These are phyloP conservation scores for Fraxinus greggii DNA, from an alignment of 305 asterid species.

Conservation along the genomic window DNA sequence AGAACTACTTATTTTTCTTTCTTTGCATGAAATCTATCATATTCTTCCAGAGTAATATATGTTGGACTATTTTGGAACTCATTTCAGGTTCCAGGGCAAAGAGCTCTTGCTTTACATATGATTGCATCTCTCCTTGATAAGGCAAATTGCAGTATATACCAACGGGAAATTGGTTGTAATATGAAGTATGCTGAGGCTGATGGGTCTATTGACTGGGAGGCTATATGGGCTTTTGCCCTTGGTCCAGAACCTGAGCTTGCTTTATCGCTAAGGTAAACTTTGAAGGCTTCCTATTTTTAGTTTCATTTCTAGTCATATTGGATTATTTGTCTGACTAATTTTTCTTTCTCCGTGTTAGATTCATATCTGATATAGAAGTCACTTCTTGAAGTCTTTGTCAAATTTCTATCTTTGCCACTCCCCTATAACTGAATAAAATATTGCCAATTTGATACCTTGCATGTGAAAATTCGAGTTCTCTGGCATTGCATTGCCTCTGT, in stretches of 20 bases:
- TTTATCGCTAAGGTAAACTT: conserved; percentile 62
- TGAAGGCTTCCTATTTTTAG: conserved; percentile 10
- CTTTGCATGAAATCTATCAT: conserved; percentile 14
- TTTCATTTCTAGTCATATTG: conserved; percentile 15
- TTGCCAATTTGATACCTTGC: conserved; percentile 3
- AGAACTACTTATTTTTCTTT: conserved; percentile 10
- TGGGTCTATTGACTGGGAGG: conserved; percentile 73
- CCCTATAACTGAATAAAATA: background rate
- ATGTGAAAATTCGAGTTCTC: background rate
- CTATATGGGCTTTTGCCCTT: conserved; percentile 95
- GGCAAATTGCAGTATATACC: conserved; percentile 48
- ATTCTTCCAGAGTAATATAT: conserved; percentile 18
- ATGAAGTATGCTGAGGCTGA: conserved; percentile 33
- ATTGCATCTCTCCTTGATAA: conserved; percentile 68
- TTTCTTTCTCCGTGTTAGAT: conserved; percentile 1
- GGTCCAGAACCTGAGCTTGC: conserved; percentile 99
- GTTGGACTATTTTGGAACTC: conserved; percentile 25
- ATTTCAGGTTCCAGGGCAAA: conserved; percentile 86
- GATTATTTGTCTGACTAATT: conserved; percentile 5
- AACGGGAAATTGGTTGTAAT: conserved; percentile 40
- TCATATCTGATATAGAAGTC: conserved; percentile 3
- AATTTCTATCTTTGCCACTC: conserved; percentile 3
- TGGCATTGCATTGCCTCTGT: background rate
- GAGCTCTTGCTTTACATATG: conserved; percentile 76
- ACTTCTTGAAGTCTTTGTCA: conserved; percentile 1